Percentiles rank a stretch among this genome's conserved stretches.
These are phyloP conservation scores for Cyphellophora attinorum DNA, from an alignment of 2,329 filamentous ascomycete genomes.

Conservation along the genomic window DNA sequence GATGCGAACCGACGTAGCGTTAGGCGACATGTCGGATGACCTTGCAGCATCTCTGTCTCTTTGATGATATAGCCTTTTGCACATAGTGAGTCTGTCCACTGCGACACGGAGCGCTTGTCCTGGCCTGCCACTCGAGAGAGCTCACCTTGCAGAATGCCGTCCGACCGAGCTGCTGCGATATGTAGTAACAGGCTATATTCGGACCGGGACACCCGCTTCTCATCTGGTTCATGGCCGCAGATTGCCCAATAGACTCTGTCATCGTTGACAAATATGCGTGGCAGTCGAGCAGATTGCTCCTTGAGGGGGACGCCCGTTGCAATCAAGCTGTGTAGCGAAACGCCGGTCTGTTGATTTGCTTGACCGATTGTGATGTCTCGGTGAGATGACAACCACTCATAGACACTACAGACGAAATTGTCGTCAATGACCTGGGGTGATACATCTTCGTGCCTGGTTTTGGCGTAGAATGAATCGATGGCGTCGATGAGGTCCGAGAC, in stretches of 20 bases:
- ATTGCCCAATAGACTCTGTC: conserved; percentile 51
- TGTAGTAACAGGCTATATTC: conserved; percentile 50
- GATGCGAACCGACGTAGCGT: conserved; percentile 40
- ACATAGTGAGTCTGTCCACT: conserved; percentile 47
- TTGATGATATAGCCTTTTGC: conserved; percentile 55
- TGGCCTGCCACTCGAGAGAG: conserved; percentile 47
- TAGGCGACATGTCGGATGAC: conserved; percentile 47
- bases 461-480: conserved; percentile 27
- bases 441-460: background rate
- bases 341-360: conserved; percentile 29
- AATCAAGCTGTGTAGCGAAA: conserved; percentile 29
- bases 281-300: conserved; percentile 4
- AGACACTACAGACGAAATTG: conserved; percentile 43
- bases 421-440: conserved; percentile 31
- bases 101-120: conserved; percentile 56
- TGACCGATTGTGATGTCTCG: conserved; percentile 45
- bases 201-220: conserved; percentile 40
- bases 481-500: conserved; percentile 24
- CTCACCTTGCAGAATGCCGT: conserved; percentile 50
- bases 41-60: conserved; percentile 36
- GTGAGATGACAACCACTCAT: conserved; percentile 48
- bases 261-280: conserved; percentile 40
- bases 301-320: conserved; percentile 2
- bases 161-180: conserved; percentile 44
- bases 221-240: conserved; percentile 50